Evolutionary conservation across 2,329 filamentous ascomycete genomes (phyloP), one percentile per base, ranked within the genome.

Genomic region (Cordyceps sp.): DNA sequence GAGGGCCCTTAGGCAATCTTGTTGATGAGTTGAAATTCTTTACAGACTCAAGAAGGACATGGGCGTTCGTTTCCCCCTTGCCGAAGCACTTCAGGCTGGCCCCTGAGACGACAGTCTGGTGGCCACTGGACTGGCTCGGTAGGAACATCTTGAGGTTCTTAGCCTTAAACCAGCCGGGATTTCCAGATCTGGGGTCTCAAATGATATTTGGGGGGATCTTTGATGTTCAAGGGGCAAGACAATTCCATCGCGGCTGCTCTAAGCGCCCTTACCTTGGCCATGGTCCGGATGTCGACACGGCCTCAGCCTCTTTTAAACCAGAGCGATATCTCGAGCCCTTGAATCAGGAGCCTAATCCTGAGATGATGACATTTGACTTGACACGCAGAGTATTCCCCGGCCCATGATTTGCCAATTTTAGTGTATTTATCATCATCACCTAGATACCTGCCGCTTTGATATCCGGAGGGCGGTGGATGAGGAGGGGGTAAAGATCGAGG

Each of bases 241-340:
- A n/a, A n/a, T n/a, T n/a, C n/a, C n/a, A n/a, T n/a, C n/a, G n/a
- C n/a, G n/a, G n/a, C n/a, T n/a, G n/a, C n/a, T n/a, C n/a, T n/a
- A n/a, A n/a, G n/a, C n/a, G n/a, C n/a, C n/a, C n/a, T n/a, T n/a
- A n/a, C n/a, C n/a, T 55, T 13, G 66, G 75, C 17, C 78, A 82
- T 49, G 78, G 83, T 43, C 67, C 72, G 2, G 69, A 74, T 21
- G 70, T 69, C 2, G 82, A 84, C 46, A 59, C 68, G 0, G 32
- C 52, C 10, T 54, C 54, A 0, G 36, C 35, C 3, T 10, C 18
- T 3, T 59, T 59, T 15, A 39, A 53, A 13, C 55, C 53, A 1
- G 47, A 48, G 1, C 42, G 54, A 0, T 56, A 42, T 36, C 38
- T 57, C 4, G 28, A 26, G 15, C 42, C 43, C 2, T 34, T 41